Evolutionary conservation across 2,329 filamentous ascomycete species (phyloP).

Genomic region (Stenocarpella maydis): DNA sequence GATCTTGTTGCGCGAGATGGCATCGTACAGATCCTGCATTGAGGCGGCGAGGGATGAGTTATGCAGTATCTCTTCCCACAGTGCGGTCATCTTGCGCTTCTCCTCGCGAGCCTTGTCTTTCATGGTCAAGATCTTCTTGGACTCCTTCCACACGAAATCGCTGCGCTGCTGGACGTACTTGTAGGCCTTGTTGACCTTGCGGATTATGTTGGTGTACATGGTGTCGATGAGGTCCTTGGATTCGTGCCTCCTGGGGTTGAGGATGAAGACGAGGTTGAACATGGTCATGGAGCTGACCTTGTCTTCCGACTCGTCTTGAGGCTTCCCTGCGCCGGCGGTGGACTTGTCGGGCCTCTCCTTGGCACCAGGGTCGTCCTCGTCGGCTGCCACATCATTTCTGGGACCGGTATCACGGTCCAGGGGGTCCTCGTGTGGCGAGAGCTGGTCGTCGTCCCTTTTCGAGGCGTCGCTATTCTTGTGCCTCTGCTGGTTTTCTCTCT

Average conservation of each 20-base stretch:
- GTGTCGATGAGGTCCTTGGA: conserved; percentile 77
- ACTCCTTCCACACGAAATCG: conserved; percentile 92
- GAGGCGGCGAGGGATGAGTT: conserved; percentile 82
- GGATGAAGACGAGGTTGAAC: conserved; percentile 96
- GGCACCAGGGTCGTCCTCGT: conserved; percentile 44
- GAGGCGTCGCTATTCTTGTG: conserved; percentile 39
- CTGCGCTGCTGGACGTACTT: conserved; percentile 91
- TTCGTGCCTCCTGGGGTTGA: conserved; percentile 81
- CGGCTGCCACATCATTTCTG: conserved; percentile 38
- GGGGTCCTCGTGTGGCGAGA: conserved; percentile 39
- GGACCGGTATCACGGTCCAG: conserved; percentile 36
- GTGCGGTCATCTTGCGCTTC: conserved; percentile 65
- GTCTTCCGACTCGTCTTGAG: conserved; percentile 60
- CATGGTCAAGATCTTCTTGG: conserved; percentile 79
- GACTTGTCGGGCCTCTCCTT: conserved; percentile 42
- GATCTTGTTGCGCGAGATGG: conserved; percentile 85
- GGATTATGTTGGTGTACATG: conserved; percentile 86
- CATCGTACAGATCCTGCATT: conserved; percentile 82
- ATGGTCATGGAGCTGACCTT: conserved; percentile 84
- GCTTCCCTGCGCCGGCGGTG: conserved; percentile 47
- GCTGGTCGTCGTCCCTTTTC: conserved; percentile 43
- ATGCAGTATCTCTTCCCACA: conserved; percentile 76
- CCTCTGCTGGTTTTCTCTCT: conserved; percentile 45
- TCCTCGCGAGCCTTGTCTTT: conserved; percentile 84
- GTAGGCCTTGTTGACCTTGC: conserved; percentile 90